Evolutionary conservation across 129 eudicot species (phyloP).

Genomic region (Flaveria brownii): DNA sequence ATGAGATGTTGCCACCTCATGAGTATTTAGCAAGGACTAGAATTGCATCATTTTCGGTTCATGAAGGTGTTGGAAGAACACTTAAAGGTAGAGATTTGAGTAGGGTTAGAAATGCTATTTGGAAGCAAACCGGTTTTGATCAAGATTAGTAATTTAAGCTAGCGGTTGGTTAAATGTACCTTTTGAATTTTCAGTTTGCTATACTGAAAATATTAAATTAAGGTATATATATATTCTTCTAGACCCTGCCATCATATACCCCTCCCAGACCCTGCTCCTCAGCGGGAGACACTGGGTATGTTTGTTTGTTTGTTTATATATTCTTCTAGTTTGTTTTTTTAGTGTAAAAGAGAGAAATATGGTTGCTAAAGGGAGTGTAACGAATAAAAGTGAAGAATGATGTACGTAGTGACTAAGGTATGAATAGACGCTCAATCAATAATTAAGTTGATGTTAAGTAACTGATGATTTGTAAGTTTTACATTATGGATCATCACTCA

Average conservation of each 20-base stretch:
- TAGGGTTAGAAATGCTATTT: slow-evolving; percentile 80
- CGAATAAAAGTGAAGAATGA: too few relatives aligned
- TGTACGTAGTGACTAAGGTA: not conserved
- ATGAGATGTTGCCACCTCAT: slow-evolving; percentile 72
- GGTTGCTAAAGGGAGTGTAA: too few relatives aligned
- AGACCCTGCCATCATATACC: too few relatives aligned
- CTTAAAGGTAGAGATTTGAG: slow-evolving; percentile 84
- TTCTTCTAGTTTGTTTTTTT: too few relatives aligned
- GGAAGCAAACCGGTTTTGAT: slow-evolving; percentile 90
- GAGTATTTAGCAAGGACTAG: slow-evolving; percentile 77
- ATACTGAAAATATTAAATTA: too few relatives aligned
- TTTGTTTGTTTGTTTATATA: too few relatives aligned
- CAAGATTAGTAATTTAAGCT: slow-evolving; percentile 30
- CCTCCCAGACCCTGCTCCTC: too few relatives aligned
- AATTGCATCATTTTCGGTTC: slow-evolving; percentile 74
- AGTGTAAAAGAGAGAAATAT: too few relatives aligned
- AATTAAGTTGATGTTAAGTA: slow-evolving; percentile 20
- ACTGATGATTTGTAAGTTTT: slow-evolving; percentile 23
- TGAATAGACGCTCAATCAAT: not conserved
- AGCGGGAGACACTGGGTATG: too few relatives aligned
- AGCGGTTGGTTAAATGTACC: too few relatives aligned
- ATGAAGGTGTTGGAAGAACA: slow-evolving; percentile 85
- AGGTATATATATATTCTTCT: too few relatives aligned
- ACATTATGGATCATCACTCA: slow-evolving; percentile 14
- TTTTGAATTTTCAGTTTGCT: too few relatives aligned